Percentiles rank a stretch among this genome's conserved stretches.
Evolutionary conservation across 202 grass and related monocot genomes (phyloP).

Genomic region (Elaeis oleifera): DNA sequence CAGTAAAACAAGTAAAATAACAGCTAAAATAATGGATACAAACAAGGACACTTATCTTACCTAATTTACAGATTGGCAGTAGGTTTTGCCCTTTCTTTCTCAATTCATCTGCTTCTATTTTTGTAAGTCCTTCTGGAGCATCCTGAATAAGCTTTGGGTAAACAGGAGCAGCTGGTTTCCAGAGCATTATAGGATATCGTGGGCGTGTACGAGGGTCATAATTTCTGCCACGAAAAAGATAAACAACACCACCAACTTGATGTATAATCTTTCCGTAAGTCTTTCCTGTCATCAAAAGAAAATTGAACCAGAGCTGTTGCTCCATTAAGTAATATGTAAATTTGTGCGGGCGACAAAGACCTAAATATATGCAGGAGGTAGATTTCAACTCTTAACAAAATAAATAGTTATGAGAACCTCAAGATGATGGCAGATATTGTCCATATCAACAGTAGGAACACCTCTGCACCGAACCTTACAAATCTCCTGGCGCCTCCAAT

Average conservation of each 20-base stretch:
- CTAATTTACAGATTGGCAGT: slow-evolving; percentile 85
- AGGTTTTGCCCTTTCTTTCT: slow-evolving; percentile 60
- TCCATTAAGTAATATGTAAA: background rate
- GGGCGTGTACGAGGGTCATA: slow-evolving; percentile 56
- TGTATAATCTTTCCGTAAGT: slow-evolving; percentile 78
- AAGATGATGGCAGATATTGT: slow-evolving; percentile 68
- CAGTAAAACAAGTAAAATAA: slow-evolving; percentile 7
- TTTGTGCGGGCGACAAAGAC: no score
- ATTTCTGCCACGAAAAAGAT: slow-evolving; percentile 72
- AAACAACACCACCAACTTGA: slow-evolving; percentile 59
- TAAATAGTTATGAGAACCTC: slow-evolving; percentile 42
- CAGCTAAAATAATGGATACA: background rate
- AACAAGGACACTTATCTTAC: slow-evolving; percentile 24
- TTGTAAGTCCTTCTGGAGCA: slow-evolving; percentile 74
- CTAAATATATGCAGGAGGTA: no score
- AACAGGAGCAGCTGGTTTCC: slow-evolving; percentile 85
- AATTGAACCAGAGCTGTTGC: no score
- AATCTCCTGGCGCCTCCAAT: slow-evolving; percentile 79
- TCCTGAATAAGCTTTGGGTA: slow-evolving; percentile 91
- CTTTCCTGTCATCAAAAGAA: slow-evolving; percentile 47
- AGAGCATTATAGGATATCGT: slow-evolving; percentile 87
- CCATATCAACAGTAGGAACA: slow-evolving; percentile 90
- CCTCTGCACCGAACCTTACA: slow-evolving; percentile 94
- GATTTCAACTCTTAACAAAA: background rate
- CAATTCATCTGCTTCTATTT: slow-evolving; percentile 71